Evolutionary conservation across 73 alveolate genomes (phyloP), one percentile per base, ranked within the genome.

Genomic region (Blepharisma stoltei): DNA sequence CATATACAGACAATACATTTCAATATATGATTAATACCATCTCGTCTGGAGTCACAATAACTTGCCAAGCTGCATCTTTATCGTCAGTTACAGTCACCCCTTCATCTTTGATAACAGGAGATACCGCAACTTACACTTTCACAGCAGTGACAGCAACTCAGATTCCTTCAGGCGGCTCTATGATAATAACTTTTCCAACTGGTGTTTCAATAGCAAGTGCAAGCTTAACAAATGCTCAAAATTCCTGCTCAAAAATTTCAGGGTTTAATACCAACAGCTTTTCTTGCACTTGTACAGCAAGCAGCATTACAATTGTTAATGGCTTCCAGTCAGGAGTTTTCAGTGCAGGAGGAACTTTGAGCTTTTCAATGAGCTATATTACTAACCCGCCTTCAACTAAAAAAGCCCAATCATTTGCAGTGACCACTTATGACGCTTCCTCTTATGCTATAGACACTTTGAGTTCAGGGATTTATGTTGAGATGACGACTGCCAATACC

Each of bases 351-450:
- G 82, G 83, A 0, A 18, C 84, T 7, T 76, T 81, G 32, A 7
- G 52, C 8, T 6, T 81, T 7, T 41, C 83, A 6, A 4, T 73
- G 0, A 81, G 81, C 23, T 81, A 81, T 18, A 55, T 76, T 5
- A 14, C 25, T 18, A 81, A 81, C 54, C 89, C 89, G 0, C 20
- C 81, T 37, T 54, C 84, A n/a, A 75, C 77, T 4, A 66, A 76
- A 20, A 23, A 27, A 1, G 80, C 81, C 44, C 23, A 21, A 25
- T 41, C 78, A 1, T 81, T 81, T 67, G 7, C 41, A 1, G 73
- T 76, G 1, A 25, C 67, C 8, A 81, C 89, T 25, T 32, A 48
- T n/a, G 89, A 81, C 21, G 20, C 71, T 0, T 11, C 20, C 46
- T 14, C 70, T n/a, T 81, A 73, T 38, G 76, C 84, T 1, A 81